Evolutionary conservation across 2,329 filamentous ascomycete species (phyloP).

Genomic region (Knufia fluminis): DNA sequence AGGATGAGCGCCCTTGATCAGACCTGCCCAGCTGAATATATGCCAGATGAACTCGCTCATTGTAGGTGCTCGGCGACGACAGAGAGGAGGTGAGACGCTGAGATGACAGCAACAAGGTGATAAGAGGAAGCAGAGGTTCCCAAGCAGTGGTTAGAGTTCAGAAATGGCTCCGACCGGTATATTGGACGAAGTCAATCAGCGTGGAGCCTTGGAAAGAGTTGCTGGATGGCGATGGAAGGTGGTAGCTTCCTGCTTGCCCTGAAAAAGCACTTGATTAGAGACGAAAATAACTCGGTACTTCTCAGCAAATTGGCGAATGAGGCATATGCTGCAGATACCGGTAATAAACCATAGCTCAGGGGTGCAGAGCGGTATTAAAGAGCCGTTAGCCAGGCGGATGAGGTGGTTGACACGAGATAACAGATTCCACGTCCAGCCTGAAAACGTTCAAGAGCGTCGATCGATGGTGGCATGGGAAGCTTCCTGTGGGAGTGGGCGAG

Average conservation of each 20-base stretch:
- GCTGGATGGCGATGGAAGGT: not conserved
- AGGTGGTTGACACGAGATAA: constrained; percentile 6
- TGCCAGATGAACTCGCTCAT: constrained; percentile 24
- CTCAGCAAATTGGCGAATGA: constrained; percentile 3
- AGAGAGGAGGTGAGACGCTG: no score
- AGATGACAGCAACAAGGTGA: not conserved
- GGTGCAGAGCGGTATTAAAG: not conserved
- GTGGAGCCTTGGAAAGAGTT: not conserved
- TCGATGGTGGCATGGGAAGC: not conserved
- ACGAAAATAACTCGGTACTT: constrained; percentile 10
- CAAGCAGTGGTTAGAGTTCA: not conserved
- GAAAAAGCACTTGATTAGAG: not conserved
- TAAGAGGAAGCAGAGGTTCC: not conserved
- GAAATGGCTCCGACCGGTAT: not conserved
- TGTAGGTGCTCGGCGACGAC: constrained; percentile 10
- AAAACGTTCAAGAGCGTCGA: not conserved
- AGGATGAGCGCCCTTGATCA: constrained; percentile 22
- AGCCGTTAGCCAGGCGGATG: not conserved
- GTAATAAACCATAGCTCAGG: not conserved
- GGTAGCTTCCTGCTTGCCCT: constrained; percentile 5
- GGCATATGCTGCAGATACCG: not conserved
- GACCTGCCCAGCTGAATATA: constrained; percentile 23
- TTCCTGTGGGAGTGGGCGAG: not conserved
- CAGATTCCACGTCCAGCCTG: constrained; percentile 1
- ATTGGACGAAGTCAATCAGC: not conserved